Evolutionary conservation across 257 asterid species (phyloP).

Genomic region (Solanum rostratum): DNA sequence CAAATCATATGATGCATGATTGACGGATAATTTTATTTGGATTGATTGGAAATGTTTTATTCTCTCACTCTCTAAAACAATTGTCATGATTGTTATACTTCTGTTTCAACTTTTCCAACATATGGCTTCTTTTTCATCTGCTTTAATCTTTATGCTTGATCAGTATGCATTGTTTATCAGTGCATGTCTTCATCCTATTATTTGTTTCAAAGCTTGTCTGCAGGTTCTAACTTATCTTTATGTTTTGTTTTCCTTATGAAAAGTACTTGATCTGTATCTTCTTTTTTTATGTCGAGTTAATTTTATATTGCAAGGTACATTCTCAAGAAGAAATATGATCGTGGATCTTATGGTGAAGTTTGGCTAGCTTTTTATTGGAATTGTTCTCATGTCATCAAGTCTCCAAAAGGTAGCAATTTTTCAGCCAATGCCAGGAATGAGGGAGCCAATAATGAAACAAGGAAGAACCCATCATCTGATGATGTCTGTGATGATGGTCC

Average conservation of each 20-base stretch:
- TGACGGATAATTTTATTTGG: not conserved
- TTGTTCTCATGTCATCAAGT: constrained; percentile 52
- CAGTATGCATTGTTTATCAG: not conserved
- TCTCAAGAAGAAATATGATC: constrained; percentile 85
- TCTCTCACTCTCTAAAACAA: not conserved
- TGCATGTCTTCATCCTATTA: not conserved
- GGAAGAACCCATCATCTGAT: constrained; percentile 11
- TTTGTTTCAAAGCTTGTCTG: not conserved
- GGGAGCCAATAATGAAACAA: constrained; percentile 28
- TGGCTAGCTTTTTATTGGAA: constrained; percentile 98
- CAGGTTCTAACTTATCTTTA: not conserved
- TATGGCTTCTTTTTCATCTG: not conserved
- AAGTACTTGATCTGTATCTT: not conserved
- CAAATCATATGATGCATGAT: not conserved
- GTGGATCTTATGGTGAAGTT: constrained; percentile 98
- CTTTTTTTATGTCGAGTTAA: not conserved
- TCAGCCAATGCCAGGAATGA: constrained; percentile 14
- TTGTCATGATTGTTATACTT: not conserved
- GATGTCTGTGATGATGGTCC: constrained; percentile 35
- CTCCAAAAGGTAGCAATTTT: constrained; percentile 17
- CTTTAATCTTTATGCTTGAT: not conserved
- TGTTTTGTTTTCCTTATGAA: not conserved
- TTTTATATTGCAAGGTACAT: constrained; percentile 44
- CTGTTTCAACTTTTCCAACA: not conserved
- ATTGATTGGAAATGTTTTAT: not conserved